Evolutionary conservation across 169 alveolate genomes (phyloP).

Genomic region (Besnoitia besnoiti): DNA sequence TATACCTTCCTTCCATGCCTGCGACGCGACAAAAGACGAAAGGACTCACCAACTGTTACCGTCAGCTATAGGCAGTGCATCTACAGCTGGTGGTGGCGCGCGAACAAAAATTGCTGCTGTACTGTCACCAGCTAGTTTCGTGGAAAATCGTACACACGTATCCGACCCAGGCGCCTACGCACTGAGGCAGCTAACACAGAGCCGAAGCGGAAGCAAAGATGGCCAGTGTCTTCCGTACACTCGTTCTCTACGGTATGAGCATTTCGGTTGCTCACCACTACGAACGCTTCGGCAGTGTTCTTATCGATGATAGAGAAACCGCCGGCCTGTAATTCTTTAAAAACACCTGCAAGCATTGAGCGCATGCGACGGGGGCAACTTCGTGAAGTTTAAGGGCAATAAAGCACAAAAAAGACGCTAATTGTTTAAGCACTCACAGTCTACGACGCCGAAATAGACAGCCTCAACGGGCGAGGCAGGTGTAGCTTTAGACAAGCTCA

Average conservation of each 20-base stretch:
- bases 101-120: too few species aligned
- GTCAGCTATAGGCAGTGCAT: too few species aligned
- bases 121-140: too few species aligned
- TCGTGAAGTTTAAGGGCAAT: background rate
- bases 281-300: background rate
- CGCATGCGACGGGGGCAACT: background rate
- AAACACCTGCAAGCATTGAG: background rate
- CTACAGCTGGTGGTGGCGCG: too few species aligned
- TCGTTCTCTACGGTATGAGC: too few species aligned
- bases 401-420: background rate
- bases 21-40: background rate
- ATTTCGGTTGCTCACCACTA: background rate
- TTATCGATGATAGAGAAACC: conserved; percentile 1
- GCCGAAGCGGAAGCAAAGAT: background rate
- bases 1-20: conserved; percentile 1
- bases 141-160: too few species aligned
- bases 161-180: too few species aligned
- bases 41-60: too few species aligned
- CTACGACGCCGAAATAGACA: conserved; percentile 16
- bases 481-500: background rate
- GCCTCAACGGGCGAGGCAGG: conserved; percentile 22
- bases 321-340: background rate
- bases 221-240: background rate
- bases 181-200: too few species aligned
- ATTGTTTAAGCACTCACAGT: background rate